phyloP scores from a whole-genome alignment of 2,329 filamentous ascomycete genomes.

The Xylaria arbuscula region DNA sequence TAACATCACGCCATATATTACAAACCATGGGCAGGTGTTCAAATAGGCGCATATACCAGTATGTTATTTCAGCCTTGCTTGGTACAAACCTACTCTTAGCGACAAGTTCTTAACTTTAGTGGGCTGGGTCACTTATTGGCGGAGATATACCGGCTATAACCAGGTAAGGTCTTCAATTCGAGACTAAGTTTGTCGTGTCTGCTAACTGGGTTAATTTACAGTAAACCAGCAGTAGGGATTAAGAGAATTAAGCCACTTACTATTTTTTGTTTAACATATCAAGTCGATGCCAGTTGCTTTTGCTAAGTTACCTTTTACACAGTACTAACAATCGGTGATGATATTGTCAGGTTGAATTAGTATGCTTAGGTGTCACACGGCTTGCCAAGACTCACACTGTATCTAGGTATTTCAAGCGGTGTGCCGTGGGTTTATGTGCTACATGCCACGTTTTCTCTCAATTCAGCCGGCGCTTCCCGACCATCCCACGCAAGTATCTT shows the following conservation, averaged over 20 bases:
- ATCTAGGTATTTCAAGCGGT: not conserved
- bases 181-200: not conserved
- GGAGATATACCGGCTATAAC: not conserved
- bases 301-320: not conserved
- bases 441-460: conserved; percentile 8
- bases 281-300: not conserved
- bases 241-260: not conserved
- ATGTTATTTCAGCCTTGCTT: conserved; percentile 9
- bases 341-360: not conserved
- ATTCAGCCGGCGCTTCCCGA: conserved; percentile 7
- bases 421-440: not conserved
- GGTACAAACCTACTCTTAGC: not conserved
- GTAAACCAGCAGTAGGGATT: not conserved
- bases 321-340: not conserved
- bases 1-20: not conserved
- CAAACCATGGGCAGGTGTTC: not conserved
- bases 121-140: not conserved
- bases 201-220: not conserved
- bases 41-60: not conserved
- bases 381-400: conserved; percentile 18
- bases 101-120: not conserved
- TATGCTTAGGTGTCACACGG: not conserved
- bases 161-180: not conserved
- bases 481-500: not conserved
- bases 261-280: not conserved